These are phyloP conservation scores for Venustampulla echinocandica DNA, from an alignment of 495 filamentous ascomycete genomes.

Conservation along the genomic window DNA sequence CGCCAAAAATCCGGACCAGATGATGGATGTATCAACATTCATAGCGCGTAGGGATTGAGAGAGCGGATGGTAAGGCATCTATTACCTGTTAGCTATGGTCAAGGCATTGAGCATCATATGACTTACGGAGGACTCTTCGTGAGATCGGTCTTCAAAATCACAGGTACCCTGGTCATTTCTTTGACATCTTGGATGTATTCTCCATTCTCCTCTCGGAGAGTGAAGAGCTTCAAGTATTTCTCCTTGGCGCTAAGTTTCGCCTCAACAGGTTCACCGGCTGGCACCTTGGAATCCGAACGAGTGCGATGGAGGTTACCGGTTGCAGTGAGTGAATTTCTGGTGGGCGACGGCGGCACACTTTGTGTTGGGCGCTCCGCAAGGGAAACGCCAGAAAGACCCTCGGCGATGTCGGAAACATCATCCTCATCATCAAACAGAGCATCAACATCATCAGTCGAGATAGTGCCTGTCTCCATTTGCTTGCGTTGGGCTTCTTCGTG, in stretches of 20 bases:
- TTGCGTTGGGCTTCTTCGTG: slow-evolving; percentile 79
- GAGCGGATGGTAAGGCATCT: slow-evolving; percentile 97
- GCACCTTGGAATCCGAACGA: slow-evolving; percentile 85
- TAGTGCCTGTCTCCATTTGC: slow-evolving; percentile 87
- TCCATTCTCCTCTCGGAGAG: slow-evolving; percentile 81
- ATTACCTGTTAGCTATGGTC: slow-evolving; percentile 10
- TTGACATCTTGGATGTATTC: slow-evolving; percentile 97
- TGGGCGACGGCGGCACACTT: slow-evolving; percentile 90
- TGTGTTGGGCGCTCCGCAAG: slow-evolving; percentile 82
- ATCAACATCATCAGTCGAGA: slow-evolving; percentile 82
- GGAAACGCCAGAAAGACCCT: slow-evolving; percentile 78
- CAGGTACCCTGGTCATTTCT: slow-evolving; percentile 93
- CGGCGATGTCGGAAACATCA: slow-evolving; percentile 73
- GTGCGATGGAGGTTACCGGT: slow-evolving; percentile 73
- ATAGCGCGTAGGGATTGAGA: slow-evolving; percentile 92
- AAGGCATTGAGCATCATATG: slow-evolving; percentile 5
- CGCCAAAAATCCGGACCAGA: no score
- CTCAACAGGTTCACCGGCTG: slow-evolving; percentile 61
- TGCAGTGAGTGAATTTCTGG: slow-evolving; percentile 60
- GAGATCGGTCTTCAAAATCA: slow-evolving; percentile 96
- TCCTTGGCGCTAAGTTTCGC: slow-evolving; percentile 84
- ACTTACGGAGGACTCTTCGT: slow-evolving; percentile 98
- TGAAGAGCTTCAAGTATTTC: slow-evolving; percentile 87
- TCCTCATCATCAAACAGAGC: slow-evolving; percentile 92
- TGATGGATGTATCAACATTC: slow-evolving; percentile 14